These are phyloP conservation scores for Rhynchospora pubera DNA, from an alignment of 176 grass and related monocot species.

Conservation along the genomic window DNA sequence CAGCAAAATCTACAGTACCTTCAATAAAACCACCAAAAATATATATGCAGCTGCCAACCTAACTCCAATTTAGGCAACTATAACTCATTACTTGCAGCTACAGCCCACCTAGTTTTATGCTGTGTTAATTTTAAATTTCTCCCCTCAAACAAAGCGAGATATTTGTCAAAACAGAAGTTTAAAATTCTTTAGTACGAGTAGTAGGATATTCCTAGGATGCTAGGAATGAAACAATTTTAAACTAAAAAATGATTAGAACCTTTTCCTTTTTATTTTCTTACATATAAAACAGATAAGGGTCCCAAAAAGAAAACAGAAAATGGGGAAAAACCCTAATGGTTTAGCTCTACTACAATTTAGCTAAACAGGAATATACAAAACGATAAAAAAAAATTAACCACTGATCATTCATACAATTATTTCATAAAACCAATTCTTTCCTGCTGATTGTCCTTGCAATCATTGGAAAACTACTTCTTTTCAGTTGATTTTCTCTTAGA, in stretches of 20 bases:
- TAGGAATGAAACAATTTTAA: neutral
- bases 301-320: neutral
- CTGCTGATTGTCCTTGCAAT: neutral
- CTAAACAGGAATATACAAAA: neutral
- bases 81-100: neutral
- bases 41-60: neutral
- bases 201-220: neutral
- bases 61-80: neutral
- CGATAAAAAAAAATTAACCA: neutral
- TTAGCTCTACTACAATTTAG: constrained; percentile 4
- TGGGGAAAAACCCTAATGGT: neutral
- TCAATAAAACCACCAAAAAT: neutral
- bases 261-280: neutral
- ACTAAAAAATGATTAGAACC: neutral
- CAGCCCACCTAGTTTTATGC: neutral
- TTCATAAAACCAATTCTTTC: neutral
- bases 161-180: neutral
- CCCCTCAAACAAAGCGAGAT: neutral
- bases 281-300: neutral
- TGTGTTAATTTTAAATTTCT: neutral
- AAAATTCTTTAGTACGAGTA: neutral
- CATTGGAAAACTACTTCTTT: constrained; percentile 5
- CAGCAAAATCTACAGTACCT: neutral
- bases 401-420: neutral
- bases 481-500: constrained; percentile 62